A percentile compares a stretch with the other conserved stretches of the same genome.
phyloP scores from a whole-genome alignment of 2,329 filamentous ascomycete species.

The Dactylellina sp. region DNA sequence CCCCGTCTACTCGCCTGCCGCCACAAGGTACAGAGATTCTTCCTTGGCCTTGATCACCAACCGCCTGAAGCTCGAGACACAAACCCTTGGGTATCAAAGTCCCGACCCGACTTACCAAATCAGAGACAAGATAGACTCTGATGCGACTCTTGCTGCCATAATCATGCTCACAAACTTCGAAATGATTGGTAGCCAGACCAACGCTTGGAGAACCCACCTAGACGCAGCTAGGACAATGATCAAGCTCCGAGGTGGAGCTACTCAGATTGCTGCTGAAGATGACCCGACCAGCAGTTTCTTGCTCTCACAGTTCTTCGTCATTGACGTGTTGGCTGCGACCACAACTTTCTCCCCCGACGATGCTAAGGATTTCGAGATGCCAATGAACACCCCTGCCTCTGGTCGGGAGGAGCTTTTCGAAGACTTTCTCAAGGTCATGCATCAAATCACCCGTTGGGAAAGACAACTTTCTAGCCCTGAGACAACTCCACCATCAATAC shows the following conservation, averaged over 20 bases:
- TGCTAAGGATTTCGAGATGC: slow-evolving; percentile 51
- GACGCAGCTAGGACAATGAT: slow-evolving; percentile 52
- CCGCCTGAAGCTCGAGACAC: slow-evolving; percentile 44
- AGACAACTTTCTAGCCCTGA: slow-evolving; percentile 34
- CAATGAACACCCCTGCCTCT: slow-evolving; percentile 42
- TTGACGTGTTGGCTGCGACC: slow-evolving; percentile 46
- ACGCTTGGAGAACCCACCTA: slow-evolving; percentile 53
- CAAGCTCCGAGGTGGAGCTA: slow-evolving; percentile 37
- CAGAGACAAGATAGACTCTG: slow-evolving; percentile 51
- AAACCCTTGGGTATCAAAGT: slow-evolving; percentile 50
- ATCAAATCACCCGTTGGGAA: slow-evolving; percentile 54
- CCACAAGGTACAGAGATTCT: slow-evolving; percentile 45
- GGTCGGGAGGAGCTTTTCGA: slow-evolving; percentile 50
- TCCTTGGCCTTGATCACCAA: slow-evolving; percentile 47
- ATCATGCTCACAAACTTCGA: slow-evolving; percentile 55
- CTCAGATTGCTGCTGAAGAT: slow-evolving; percentile 43
- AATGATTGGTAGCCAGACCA: slow-evolving; percentile 49
- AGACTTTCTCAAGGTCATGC: slow-evolving; percentile 50
- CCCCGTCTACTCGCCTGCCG: slow-evolving; percentile 45
- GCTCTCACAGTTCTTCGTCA: slow-evolving; percentile 44
- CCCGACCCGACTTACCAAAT: slow-evolving; percentile 46
- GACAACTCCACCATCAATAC: slow-evolving; percentile 49
- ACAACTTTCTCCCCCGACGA: slow-evolving; percentile 44
- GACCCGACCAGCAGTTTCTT: slow-evolving; percentile 44
- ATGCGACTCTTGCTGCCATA: slow-evolving; percentile 46